Conservation (phyloP, 2,329 filamentous ascomycete genomes). For the Sarocladiaceae sp. region DNA sequence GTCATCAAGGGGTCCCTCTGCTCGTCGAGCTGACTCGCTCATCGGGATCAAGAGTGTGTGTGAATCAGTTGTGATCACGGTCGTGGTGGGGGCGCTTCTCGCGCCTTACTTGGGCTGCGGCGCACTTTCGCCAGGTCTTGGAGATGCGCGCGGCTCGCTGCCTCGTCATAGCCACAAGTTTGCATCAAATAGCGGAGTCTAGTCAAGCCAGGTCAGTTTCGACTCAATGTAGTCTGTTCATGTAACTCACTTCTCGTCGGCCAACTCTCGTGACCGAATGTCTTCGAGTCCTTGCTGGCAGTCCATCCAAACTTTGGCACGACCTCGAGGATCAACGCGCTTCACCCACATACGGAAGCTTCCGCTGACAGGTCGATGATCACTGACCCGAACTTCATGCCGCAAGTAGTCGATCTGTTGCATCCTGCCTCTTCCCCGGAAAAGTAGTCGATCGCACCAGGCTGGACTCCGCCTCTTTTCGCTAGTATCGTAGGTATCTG, state of each 20-base stretch:
- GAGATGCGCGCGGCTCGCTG: slow-evolving; percentile 47
- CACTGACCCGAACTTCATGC: slow-evolving; percentile 86
- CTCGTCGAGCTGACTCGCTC: not conserved
- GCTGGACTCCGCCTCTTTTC: slow-evolving; percentile 93
- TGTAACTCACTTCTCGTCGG: slow-evolving; percentile 70
- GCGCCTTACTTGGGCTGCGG: slow-evolving; percentile 20
- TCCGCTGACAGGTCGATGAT: slow-evolving; percentile 90
- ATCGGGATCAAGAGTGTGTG: not conserved
- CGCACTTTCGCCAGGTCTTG: slow-evolving; percentile 24
- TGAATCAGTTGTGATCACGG: not conserved
- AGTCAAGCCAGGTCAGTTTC: slow-evolving; percentile 15
- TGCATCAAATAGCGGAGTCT: slow-evolving; percentile 49
- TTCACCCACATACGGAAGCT: slow-evolving; percentile 81
- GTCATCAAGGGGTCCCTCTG: not conserved
- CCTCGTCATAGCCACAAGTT: slow-evolving; percentile 49
- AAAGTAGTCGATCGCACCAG: slow-evolving; percentile 95
- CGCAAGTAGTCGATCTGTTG: slow-evolving; percentile 83
- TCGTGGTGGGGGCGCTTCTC: not conserved
- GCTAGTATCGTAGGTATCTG: slow-evolving; percentile 87
- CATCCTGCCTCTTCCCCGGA: slow-evolving; percentile 74
- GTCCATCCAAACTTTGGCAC: slow-evolving; percentile 64
- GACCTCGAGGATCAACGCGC: slow-evolving; percentile 65
- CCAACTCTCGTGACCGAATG: slow-evolving; percentile 63
- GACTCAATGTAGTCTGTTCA: not conserved
- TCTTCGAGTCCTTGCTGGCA: slow-evolving; percentile 72